A percentile compares a stretch with the other conserved stretches of the same genome.
These are phyloP conservation scores for Kentomonas sorsogonicus DNA, from an alignment of 208 protist species.

Conservation along the genomic window DNA sequence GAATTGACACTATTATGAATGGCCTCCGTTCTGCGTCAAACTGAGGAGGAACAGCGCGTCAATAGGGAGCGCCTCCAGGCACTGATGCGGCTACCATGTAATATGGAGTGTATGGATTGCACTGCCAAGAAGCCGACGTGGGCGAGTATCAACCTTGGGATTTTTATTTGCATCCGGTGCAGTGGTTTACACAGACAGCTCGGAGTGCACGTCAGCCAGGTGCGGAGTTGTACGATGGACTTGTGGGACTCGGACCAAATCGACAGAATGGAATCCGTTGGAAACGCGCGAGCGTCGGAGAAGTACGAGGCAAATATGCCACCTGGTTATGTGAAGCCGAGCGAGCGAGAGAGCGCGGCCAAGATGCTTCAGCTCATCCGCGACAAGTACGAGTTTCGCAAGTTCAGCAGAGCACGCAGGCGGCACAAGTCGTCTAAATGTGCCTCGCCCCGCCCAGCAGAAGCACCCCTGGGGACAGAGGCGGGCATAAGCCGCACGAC, in stretches of 20 bases:
- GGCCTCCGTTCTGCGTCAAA: conserved; percentile 29
- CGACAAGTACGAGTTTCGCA: conserved; percentile 63
- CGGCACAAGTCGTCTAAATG: no score
- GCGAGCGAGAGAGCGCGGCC: conserved; percentile 23
- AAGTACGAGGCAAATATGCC: conserved; percentile 56
- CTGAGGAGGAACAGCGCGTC: conserved; percentile 34
- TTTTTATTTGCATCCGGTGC: conserved; percentile 89
- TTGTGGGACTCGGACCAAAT: conserved; percentile 71
- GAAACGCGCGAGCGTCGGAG: conserved; percentile 34
- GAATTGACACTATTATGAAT: conserved; percentile 15
- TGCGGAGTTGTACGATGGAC: conserved; percentile 85
- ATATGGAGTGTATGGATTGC: conserved; percentile 80
- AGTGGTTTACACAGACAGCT: conserved; percentile 89
- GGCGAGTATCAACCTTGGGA: conserved; percentile 72
- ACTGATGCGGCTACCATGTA: conserved; percentile 40
- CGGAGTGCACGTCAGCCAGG: conserved; percentile 85
- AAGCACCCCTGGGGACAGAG: no score
- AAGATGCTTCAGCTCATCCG: conserved; percentile 57
- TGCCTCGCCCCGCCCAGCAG: no score
- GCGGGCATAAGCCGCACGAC: no score
- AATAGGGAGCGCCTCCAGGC: conserved; percentile 24
- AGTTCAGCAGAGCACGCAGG: no score
- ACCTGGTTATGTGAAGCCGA: conserved; percentile 18
- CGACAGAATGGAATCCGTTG: conserved; percentile 55
- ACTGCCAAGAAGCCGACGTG: conserved; percentile 57